Base-by-base conservation (phyloP, 352 stramenopile species). In the Phytopythium litorale region DNA sequence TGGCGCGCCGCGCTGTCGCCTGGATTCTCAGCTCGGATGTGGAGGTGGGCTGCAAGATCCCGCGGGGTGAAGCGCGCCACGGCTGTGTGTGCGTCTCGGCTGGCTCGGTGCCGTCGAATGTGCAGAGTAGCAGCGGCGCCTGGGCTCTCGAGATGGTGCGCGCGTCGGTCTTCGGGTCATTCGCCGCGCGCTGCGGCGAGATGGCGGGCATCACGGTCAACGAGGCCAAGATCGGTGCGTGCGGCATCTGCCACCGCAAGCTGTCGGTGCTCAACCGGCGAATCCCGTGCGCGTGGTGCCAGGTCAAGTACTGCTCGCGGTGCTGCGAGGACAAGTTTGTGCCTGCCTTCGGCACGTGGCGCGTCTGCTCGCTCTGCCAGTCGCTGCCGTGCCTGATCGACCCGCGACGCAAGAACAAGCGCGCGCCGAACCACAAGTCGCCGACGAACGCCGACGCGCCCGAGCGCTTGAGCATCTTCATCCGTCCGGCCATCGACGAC, bases 311-410 rank as follows among this genome's bases (percentile, higher is more conserved):
- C 71, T 94, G 85, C 58, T 89, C 78, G 65, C 76, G 77, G 16
- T 94, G 85, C 66, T 94, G 85, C 51, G 85, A 92, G 56, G 85
- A 94, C 70, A 94, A 94, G 66, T 88, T 90, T 40, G 83, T 91
- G n/a, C 75, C 81, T 40, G 64, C 64, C 0, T 94, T 94, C 55
- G 82, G 81, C 8, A 87, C 74, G 58, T 92, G 81, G 85, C 77
- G 83, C 33, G 84, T 94, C 18, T 94, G 85, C 63, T 88, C 80
- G 25, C 59, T 92, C 56, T 94, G 85, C 58, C 85, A 92, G 68
- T 72, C 70, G 32, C 71, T 94, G 59, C 86, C 86, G 46, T 94
- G 83, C 56, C 63, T 94, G 35, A 93, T 94, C 54, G 83, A 92
- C 63, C 84, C 83, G 33, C 74, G 79, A 0, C 86, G 79, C 52